Conservation (phyloP, 2,329 filamentous ascomycete genomes). For the Trichophyton simii region DNA sequence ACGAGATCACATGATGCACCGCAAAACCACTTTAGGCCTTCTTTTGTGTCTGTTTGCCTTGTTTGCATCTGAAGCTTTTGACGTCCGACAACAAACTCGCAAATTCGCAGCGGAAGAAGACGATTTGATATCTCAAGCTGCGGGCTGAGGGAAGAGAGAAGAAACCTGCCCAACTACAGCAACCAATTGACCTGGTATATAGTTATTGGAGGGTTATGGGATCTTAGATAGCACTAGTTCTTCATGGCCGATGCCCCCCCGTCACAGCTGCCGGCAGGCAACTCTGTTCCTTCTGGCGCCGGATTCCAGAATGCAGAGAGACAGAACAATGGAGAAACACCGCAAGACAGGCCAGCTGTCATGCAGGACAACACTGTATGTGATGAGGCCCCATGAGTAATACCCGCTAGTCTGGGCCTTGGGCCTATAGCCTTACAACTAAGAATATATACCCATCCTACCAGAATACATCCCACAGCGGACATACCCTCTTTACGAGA, state of each 20-base stretch:
- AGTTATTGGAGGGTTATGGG: background rate
- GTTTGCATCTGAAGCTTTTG: background rate
- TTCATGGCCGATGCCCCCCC: conserved; percentile 8
- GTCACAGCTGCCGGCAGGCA: conserved; percentile 1
- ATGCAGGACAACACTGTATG: conserved; percentile 12
- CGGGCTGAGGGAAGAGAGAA: background rate
- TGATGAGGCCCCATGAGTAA: background rate
- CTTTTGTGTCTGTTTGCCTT: background rate
- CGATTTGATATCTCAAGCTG: background rate
- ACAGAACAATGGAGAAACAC: conserved; percentile 1
- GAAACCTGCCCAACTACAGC: background rate
- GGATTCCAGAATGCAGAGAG: background rate
- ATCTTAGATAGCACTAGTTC: background rate
- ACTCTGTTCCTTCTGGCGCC: background rate
- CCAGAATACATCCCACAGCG: background rate
- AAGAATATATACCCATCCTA: background rate
- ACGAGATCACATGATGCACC: conserved; percentile 1
- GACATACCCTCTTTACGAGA: background rate
- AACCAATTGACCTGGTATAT: background rate
- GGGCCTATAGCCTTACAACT: background rate
- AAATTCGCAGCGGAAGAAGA: background rate
- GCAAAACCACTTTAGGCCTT: background rate
- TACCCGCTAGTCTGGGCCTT: background rate
- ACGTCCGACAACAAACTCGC: background rate
- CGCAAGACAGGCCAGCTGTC: conserved; percentile 1